A percentile compares a stretch with the other conserved stretches of the same genome.
These are phyloP conservation scores for Tremellales sp. DNA, from an alignment of 1,284 basidiomycete species.

Conservation along the genomic window DNA sequence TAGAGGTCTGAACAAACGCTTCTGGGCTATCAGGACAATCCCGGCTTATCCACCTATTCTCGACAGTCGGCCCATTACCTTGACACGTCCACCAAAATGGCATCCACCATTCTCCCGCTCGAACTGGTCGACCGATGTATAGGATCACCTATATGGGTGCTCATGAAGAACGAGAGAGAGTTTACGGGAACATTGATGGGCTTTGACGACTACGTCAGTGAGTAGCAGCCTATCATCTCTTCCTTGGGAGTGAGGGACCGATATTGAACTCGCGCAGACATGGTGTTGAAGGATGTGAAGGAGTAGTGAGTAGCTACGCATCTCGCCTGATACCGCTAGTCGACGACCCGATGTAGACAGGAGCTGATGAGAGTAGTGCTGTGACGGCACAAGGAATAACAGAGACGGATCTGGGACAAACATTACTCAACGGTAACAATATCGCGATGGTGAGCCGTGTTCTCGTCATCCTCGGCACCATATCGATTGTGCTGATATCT, in stretches of 20 bases:
- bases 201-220: slow-evolving; percentile 99
- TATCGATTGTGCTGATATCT: not conserved
- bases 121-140: slow-evolving; percentile 92
- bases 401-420: slow-evolving; percentile 80
- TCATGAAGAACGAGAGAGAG: slow-evolving; percentile 94
- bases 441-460: slow-evolving; percentile 79
- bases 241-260: not conserved
- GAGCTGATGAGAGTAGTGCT: slow-evolving; percentile 59
- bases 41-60: too few relatives aligned
- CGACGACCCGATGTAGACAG: too few relatives aligned
- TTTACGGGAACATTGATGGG: slow-evolving; percentile 94
- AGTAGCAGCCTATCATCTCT: too few relatives aligned
- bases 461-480: not conserved
- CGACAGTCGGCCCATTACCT: too few relatives aligned
- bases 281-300: slow-evolving; percentile 95
- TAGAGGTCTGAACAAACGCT: too few relatives aligned
- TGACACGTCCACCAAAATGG: slow-evolving; percentile 53
- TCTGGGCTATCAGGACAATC: too few relatives aligned
- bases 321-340: too few relatives aligned
- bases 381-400: slow-evolving; percentile 75
- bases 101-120: slow-evolving; percentile 63
- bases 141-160: slow-evolving; percentile 89
- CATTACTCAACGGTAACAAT: slow-evolving; percentile 93
- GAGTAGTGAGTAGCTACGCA: slow-evolving; percentile 65
- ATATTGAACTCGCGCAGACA: slow-evolving; percentile 62